Evolutionary conservation across 2,329 filamentous ascomycete genomes (phyloP), one percentile per base, ranked within the genome.

Genomic region (Pseudocercospora eumusae): DNA sequence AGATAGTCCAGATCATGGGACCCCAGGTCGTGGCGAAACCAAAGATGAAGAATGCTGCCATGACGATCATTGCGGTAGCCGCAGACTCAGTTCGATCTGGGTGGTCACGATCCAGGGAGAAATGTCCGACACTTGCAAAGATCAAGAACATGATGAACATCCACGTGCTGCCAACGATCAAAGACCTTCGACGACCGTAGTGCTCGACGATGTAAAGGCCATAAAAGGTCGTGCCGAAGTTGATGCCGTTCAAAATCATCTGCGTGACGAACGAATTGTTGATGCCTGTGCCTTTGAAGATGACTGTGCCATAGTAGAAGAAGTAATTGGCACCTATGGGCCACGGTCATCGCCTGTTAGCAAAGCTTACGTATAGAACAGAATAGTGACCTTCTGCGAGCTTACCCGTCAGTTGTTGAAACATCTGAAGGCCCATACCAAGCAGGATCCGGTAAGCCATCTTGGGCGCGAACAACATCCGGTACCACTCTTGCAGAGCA

Each of bases 1-100:
- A 63, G 28, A 68, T 65, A 0, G 64, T 86, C 89, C 89, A 92
- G 58, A 89, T 84, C 60, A 86, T 83, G 0, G 87, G 87, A 20
- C 86, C 87, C 87, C 87, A 90, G 1, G 87, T 89, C 0, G 84
- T 88, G 2, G 86, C 87, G 63, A 86, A 90, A 1, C 81, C 84
- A 0, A 86, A 79, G 67, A 88, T 87, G 72, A 88, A 88, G 54
- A 90, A 79, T 68, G 86, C 88, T 0, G 87, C 86, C 73, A 89
- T 88, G 61, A 87, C 81, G 45, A 90, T 88, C 67, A 90, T 83
- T 45, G 83, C 82, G 6, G 82, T 79, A 18, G 87, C 87, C 7
- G 84, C 79, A 0, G 68, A 65, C 15, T 76, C 73, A 0, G 76
- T 79, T 6, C 70, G 70, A 5, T 69, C 64, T 1, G 75, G 75